Evolutionary conservation across 495 filamentous ascomycete genomes (phyloP).

Genomic region (Aspergillus ostianus): DNA sequence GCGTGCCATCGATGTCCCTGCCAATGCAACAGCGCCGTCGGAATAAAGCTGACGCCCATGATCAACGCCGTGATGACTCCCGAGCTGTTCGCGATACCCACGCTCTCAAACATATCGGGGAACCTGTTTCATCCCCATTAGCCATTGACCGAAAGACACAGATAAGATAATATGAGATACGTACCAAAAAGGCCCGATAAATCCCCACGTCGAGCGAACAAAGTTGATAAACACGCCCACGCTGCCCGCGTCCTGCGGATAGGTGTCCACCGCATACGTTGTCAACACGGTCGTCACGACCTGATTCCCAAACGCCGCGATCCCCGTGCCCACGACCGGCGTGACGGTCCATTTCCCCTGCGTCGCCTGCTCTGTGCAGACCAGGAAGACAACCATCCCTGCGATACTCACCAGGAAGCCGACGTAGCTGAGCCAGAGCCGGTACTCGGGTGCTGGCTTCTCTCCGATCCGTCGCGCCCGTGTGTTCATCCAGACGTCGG

Average conservation of each 20-base stretch:
- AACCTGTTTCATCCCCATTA: conserved; percentile 32
- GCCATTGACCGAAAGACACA: neutral
- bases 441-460: conserved; percentile 40
- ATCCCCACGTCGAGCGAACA: conserved; percentile 56
- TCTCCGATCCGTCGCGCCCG: conserved; percentile 31
- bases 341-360: conserved; percentile 44
- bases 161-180: conserved; percentile 8
- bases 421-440: conserved; percentile 54
- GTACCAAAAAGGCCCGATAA: conserved; percentile 59
- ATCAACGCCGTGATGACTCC: conserved; percentile 42
- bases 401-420: conserved; percentile 48
- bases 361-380: conserved; percentile 42
- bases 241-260: conserved; percentile 47
- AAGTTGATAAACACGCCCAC: conserved; percentile 58
- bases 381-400: conserved; percentile 51
- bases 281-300: conserved; percentile 56
- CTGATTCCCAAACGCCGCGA: conserved; percentile 55
- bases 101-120: conserved; percentile 47
- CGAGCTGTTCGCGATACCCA: conserved; percentile 45
- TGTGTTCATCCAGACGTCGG: conserved; percentile 52
- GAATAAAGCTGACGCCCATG: conserved; percentile 43
- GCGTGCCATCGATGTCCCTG: conserved; percentile 22
- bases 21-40: conserved; percentile 41
- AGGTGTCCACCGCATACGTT: conserved; percentile 57
- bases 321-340: conserved; percentile 50